phyloP scores from a whole-genome alignment of 495 filamentous ascomycete genomes.

The Bathelium albidoporum region DNA sequence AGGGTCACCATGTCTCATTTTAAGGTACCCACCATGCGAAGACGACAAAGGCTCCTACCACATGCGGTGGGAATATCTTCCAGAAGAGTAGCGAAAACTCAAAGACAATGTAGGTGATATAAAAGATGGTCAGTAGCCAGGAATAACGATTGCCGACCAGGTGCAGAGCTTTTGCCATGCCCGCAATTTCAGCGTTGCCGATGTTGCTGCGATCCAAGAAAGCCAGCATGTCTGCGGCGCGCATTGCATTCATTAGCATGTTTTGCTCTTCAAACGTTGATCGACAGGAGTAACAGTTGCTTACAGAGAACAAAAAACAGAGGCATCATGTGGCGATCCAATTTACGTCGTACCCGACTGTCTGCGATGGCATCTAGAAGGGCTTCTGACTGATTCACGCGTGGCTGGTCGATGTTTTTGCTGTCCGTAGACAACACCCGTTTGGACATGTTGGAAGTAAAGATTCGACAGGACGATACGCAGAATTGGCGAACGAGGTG shows the following conservation, averaged over 20 bases:
- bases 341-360: not conserved
- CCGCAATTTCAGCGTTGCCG: constrained; percentile 12
- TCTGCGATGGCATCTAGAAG: not conserved
- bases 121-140: constrained; percentile 7
- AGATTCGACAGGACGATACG: too few relatives aligned
- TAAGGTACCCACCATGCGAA: not conserved
- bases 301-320: constrained; percentile 1
- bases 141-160: constrained; percentile 4
- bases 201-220: constrained; percentile 20
- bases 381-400: not conserved
- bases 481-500: too few relatives aligned
- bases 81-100: constrained; percentile 7
- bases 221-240: constrained; percentile 11
- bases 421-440: not conserved
- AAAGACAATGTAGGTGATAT: constrained; percentile 26
- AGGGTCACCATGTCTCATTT: not conserved
- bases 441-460: too few relatives aligned
- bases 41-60: not conserved
- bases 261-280: not conserved
- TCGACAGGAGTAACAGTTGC: not conserved
- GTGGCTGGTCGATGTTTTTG: not conserved
- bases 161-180: constrained; percentile 4
- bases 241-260: not conserved
- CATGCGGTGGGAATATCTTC: not conserved
- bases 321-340: constrained; percentile 1